These are phyloP conservation scores for Acacia pycnantha DNA, from an alignment of 331 rosid genomes.

Conservation along the genomic window DNA sequence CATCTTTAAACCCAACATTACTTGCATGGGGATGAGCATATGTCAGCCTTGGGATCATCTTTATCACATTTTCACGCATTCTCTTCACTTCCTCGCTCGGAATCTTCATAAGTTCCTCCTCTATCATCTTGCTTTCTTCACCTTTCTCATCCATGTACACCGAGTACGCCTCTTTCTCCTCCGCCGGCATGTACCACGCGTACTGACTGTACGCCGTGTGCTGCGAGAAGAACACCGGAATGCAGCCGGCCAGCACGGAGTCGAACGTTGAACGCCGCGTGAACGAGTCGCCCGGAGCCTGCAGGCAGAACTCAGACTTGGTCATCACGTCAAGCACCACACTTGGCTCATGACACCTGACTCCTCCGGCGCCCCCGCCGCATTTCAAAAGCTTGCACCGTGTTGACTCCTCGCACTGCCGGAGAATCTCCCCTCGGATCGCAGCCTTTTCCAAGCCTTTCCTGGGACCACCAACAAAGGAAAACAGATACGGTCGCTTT, in stretches of 20 bases:
- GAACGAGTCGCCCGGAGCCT: slow-evolving; percentile 82
- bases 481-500: slow-evolving; percentile 54
- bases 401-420: slow-evolving; percentile 51
- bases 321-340: slow-evolving; percentile 56
- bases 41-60: slow-evolving; percentile 52
- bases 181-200: slow-evolving; percentile 58
- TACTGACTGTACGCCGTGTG: slow-evolving; percentile 87
- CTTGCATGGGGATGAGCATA: slow-evolving; percentile 67
- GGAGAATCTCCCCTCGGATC: slow-evolving; percentile 51
- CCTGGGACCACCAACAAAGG: slow-evolving; percentile 72
- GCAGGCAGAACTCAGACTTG: slow-evolving; percentile 59
- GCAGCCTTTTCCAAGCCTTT: slow-evolving; percentile 69
- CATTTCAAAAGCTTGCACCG: slow-evolving; percentile 54
- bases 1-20: slow-evolving; percentile 52
- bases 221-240: slow-evolving; percentile 76
- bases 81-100: slow-evolving; percentile 32
- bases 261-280: slow-evolving; percentile 86
- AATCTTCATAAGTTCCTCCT: slow-evolving; percentile 50
- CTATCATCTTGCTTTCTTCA: slow-evolving; percentile 45
- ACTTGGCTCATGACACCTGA: slow-evolving; percentile 53
- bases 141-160: slow-evolving; percentile 68
- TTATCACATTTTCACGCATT: slow-evolving; percentile 53
- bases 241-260: slow-evolving; percentile 65
- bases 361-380: slow-evolving; percentile 26
- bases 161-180: slow-evolving; percentile 41